Conservation (phyloP, 2,329 filamentous ascomycete species). For the Ascochyta clinopodiicola region DNA sequence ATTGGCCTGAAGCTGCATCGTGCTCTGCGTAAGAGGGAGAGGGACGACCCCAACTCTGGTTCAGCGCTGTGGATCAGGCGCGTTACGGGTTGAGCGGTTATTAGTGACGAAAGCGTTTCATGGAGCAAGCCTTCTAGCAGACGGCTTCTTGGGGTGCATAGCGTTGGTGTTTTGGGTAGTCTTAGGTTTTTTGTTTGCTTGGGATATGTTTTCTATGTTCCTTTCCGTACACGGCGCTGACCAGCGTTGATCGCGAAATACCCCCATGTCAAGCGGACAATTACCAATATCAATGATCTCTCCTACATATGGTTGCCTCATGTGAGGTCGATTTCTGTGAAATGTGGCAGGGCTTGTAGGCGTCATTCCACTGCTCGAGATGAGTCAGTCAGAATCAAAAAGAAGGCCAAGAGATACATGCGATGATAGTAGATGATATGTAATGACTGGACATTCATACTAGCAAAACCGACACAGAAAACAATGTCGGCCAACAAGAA, state of each 20-base stretch:
- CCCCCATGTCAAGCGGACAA: constrained; percentile 1
- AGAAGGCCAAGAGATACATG: no score
- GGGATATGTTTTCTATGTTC: neutral
- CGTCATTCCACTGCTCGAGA: no score
- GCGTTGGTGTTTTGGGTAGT: constrained; percentile 2
- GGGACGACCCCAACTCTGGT: constrained; percentile 42
- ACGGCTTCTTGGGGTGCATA: constrained; percentile 4
- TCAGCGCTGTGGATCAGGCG: constrained; percentile 50
- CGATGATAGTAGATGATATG: no score
- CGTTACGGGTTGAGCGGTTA: constrained; percentile 37
- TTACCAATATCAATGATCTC: constrained; percentile 1
- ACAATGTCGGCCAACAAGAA: no score
- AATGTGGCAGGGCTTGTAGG: no score
- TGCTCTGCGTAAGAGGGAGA: constrained; percentile 49
- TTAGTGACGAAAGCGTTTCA: neutral
- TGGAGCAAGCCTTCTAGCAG: neutral
- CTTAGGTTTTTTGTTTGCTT: neutral
- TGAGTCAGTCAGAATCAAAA: no score
- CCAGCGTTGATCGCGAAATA: constrained; percentile 12
- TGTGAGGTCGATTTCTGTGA: no score
- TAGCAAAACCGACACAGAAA: no score
- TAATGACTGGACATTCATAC: no score
- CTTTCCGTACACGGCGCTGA: neutral
- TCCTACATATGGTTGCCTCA: no score
- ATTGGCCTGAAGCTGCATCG: constrained; percentile 50